These are phyloP conservation scores for Fusarium begoniae DNA, from an alignment of 2,329 filamentous ascomycete genomes.

Conservation along the genomic window DNA sequence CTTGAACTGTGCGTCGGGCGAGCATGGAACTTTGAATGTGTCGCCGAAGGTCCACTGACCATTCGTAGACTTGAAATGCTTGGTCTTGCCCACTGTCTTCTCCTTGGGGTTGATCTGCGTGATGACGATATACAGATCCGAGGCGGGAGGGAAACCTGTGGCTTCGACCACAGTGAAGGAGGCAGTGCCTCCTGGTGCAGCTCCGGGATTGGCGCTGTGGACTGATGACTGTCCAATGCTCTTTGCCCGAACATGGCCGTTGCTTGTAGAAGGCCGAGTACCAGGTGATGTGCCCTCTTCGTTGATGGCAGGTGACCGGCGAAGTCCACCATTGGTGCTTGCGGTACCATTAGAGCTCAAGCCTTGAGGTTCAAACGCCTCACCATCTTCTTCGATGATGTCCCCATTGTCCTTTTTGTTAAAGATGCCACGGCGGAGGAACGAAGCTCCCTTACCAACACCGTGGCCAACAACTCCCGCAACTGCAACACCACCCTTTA, in stretches of 20 bases:
- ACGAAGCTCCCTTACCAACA: slow-evolving; percentile 89
- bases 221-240: slow-evolving; percentile 73
- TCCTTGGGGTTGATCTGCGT: slow-evolving; percentile 73
- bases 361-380: slow-evolving; percentile 54
- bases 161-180: slow-evolving; percentile 83
- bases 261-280: slow-evolving; percentile 40
- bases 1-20: slow-evolving; percentile 86
- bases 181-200: slow-evolving; percentile 76
- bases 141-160: slow-evolving; percentile 76
- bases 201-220: slow-evolving; percentile 68
- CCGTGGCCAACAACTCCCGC: slow-evolving; percentile 76
- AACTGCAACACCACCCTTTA: slow-evolving; percentile 88
- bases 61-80: slow-evolving; percentile 79
- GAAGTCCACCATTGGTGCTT: slow-evolving; percentile 50
- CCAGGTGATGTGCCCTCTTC: slow-evolving; percentile 43
- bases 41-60: slow-evolving; percentile 79
- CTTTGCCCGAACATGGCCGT: slow-evolving; percentile 60
- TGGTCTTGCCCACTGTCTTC: slow-evolving; percentile 91
- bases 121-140: slow-evolving; percentile 82
- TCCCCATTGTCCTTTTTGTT: slow-evolving; percentile 74
- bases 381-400: slow-evolving; percentile 57
- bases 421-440: slow-evolving; percentile 86
- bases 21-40: slow-evolving; percentile 79
- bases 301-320: slow-evolving; percentile 52
- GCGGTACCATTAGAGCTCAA: slow-evolving; percentile 48